phyloP scores from a whole-genome alignment of 257 asterid species.

The Buddleja alternifolia region DNA sequence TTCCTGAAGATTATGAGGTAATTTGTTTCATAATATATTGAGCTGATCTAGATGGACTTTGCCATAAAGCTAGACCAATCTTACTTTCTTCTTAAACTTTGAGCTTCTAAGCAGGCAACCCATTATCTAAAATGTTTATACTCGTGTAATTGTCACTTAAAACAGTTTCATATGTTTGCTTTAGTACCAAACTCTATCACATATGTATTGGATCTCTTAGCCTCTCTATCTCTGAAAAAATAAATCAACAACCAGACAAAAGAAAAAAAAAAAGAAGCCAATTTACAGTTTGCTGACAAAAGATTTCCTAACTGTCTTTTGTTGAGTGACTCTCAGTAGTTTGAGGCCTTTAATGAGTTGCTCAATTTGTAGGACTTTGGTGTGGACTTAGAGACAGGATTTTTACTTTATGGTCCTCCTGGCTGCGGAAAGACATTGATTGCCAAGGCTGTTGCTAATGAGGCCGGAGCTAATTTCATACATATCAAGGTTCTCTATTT shows the following conservation, averaged over 20 bases:
- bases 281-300: constrained; percentile 4
- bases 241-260: neutral
- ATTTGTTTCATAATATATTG: constrained; percentile 14
- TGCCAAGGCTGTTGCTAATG: constrained; percentile 95
- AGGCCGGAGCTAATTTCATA: constrained; percentile 92
- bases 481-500: constrained; percentile 67
- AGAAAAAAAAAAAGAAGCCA: neutral
- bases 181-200: neutral
- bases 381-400: constrained; percentile 67
- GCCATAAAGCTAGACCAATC: neutral
- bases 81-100: neutral
- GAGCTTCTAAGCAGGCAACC: constrained; percentile 15
- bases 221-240: neutral
- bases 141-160: neutral
- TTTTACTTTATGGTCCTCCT: constrained; percentile 96
- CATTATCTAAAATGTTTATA: neutral
- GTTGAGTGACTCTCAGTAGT: neutral
- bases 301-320: constrained; percentile 22
- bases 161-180: constrained; percentile 3
- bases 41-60: constrained; percentile 17
- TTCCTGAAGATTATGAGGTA: constrained; percentile 78
- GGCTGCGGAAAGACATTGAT: constrained; percentile 97
- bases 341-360: constrained; percentile 12
- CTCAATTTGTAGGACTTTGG: constrained; percentile 62
- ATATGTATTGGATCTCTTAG: neutral